Base-by-base conservation (phyloP, 2,329 filamentous ascomycete genomes). In the Blastomyces silverae region DNA sequence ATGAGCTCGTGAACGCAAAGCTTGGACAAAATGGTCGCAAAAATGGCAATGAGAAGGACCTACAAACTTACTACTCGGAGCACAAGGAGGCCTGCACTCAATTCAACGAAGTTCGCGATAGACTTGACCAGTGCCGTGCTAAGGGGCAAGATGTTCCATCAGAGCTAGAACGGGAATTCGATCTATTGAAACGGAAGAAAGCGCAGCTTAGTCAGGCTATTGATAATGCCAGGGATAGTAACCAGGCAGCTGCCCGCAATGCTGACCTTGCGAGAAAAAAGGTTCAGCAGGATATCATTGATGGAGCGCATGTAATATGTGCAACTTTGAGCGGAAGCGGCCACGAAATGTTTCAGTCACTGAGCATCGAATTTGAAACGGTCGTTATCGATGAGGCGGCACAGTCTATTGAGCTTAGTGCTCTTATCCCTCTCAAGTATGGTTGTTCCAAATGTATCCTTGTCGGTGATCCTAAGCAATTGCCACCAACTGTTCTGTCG, bases 351-450 rank as follows among this genome's bases (percentile, higher is more conserved):
- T 96, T 99, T 79, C 91, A 93, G 77, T 89, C 89, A 70, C 79
- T 99, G 64, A 92, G 90, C 71, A 91, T 99, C 62, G 94, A 99
- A 76, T 99, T 99, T 70, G 94, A 99, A 78, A 97, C 94, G 0
- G 94, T 99, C 69, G 90, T 99, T 70, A 97, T 99, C 68, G 94
- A 99, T 72, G 94, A 99, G 79, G 94, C 94, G 3, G 94, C 94
- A 20, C 94, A 99, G 82, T 99, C 93, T 76, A 95, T 99, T 67
- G 94, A 99, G 79, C 84, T 99, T 73, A 96, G 92, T 73, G 94
- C 94, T 15, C 83, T 99, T 58, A 99, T 99, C 70, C 94, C 94
- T 1, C 84, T 99, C 64, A 99, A 99, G 77, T 99, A 99, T 73
- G 93, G 94, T 64, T 96, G 92, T 77, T 89, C 90, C 66, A 97